Evolutionary conservation across 2,329 filamentous ascomycete genomes (phyloP).

Genomic region (Lecanicillium sp.): DNA sequence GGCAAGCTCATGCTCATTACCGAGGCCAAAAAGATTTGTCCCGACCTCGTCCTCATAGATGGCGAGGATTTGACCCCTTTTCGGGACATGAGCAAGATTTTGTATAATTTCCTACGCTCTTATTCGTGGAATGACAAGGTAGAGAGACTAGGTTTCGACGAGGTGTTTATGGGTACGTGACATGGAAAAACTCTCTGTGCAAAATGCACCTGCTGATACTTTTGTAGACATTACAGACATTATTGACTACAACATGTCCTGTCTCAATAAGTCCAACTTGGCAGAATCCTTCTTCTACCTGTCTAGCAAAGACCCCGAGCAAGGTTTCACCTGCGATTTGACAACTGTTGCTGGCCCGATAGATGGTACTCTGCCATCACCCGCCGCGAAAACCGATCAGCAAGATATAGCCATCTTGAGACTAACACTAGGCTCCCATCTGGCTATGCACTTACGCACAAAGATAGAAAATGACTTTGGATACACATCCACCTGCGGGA

Average conservation of each 20-base stretch:
- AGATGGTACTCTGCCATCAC: constrained; percentile 18
- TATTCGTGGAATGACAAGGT: constrained; percentile 72
- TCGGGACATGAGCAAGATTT: constrained; percentile 72
- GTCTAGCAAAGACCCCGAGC: constrained; percentile 61
- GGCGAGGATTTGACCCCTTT: constrained; percentile 84
- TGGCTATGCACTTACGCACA: constrained; percentile 65
- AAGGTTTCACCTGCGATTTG: constrained; percentile 76
- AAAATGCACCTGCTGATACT: constrained; percentile 34
- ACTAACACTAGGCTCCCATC: constrained; percentile 69
- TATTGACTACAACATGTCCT: constrained; percentile 67
- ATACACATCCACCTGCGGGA: constrained; percentile 80
- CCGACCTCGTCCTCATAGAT: constrained; percentile 75
- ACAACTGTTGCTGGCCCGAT: constrained; percentile 56
- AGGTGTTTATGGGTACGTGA: constrained; percentile 54
- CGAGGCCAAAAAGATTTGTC: constrained; percentile 72
- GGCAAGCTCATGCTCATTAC: constrained; percentile 78
- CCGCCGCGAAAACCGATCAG: constrained; percentile 12
- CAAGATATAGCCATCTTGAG: constrained; percentile 42
- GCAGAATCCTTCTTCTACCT: constrained; percentile 71
- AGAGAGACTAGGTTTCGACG: constrained; percentile 84
- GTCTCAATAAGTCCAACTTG: constrained; percentile 60
- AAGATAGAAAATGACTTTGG: constrained; percentile 68
- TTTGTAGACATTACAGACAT: constrained; percentile 80
- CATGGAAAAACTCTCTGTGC: too few species aligned
- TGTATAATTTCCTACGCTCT: constrained; percentile 64